Evolutionary conservation across 352 stramenopile genomes (phyloP).

Genomic region (Phytopythium cucurbitacearum): DNA sequence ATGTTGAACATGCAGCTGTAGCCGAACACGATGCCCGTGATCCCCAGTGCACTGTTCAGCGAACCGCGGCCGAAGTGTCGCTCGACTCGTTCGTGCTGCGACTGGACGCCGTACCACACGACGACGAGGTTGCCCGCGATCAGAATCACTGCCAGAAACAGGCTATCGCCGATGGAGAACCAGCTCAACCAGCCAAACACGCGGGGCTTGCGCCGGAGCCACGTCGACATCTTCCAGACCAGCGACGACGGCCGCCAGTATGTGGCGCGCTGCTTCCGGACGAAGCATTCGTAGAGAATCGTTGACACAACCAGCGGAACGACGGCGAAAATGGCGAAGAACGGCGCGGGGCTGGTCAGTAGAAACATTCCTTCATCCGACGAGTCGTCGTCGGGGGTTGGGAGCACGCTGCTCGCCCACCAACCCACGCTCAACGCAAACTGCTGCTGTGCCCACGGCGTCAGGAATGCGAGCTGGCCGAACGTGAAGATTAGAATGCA

Average conservation of each 20-base stretch:
- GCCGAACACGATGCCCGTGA: conserved; percentile 14
- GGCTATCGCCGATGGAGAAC: neutral
- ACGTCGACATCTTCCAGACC: neutral
- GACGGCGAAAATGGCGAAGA: conserved; percentile 5
- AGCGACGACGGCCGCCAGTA: neutral
- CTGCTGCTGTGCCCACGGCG: conserved; percentile 24
- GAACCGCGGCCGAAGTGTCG: conserved; percentile 3
- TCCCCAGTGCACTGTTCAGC: conserved; percentile 16
- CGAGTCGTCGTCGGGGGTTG: conserved; percentile 16
- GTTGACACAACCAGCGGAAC: neutral
- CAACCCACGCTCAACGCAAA: conserved; percentile 24
- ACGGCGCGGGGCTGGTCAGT: conserved; percentile 15
- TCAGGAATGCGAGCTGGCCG: conserved; percentile 34
- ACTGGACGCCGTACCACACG: conserved; percentile 10
- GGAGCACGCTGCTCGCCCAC: conserved; percentile 17
- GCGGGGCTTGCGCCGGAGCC: neutral
- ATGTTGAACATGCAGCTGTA: conserved; percentile 39
- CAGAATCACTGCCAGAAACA: conserved; percentile 1
- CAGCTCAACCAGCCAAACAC: neutral
- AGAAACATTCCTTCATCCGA: conserved; percentile 36
- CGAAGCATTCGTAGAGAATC: neutral
- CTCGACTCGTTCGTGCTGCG: conserved; percentile 3
- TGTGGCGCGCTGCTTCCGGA: neutral
- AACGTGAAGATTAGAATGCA: conserved; percentile 36
- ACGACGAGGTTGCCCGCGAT: conserved; percentile 15